A percentile compares a stretch with the other conserved stretches of the same genome.
These are phyloP conservation scores for Apiospora kogelbergensis DNA, from an alignment of 2,329 filamentous ascomycete species.

Conservation along the genomic window DNA sequence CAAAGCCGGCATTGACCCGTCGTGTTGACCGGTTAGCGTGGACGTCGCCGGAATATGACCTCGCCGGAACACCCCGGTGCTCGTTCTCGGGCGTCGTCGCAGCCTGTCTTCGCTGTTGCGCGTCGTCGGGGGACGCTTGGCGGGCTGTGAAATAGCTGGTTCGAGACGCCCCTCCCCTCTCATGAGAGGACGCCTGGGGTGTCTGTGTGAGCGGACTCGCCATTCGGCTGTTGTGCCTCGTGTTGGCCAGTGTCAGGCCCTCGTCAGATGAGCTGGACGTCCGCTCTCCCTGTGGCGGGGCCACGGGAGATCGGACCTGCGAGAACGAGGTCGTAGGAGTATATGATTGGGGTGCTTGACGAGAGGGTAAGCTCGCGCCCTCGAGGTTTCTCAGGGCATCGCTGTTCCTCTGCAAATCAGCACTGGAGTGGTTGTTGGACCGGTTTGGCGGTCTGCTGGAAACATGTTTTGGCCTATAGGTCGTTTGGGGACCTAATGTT, in stretches of 20 bases:
- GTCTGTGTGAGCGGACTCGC: conserved; percentile 8
- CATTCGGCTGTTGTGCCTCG: background rate
- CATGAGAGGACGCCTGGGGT: background rate
- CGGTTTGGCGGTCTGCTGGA: conserved; percentile 25
- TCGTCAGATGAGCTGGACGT: conserved; percentile 15
- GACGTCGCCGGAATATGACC: conserved; percentile 27
- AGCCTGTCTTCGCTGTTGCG: background rate
- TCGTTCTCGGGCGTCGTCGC: background rate
- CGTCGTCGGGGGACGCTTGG: background rate
- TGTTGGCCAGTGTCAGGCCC: conserved; percentile 8
- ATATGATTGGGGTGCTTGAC: conserved; percentile 24
- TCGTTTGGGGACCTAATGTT: conserved; percentile 10
- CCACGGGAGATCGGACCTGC: background rate
- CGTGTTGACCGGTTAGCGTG: conserved; percentile 25
- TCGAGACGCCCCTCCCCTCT: background rate
- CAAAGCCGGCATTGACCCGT: conserved; percentile 30
- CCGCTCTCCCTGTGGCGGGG: conserved; percentile 9
- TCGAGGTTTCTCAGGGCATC: conserved; percentile 16
- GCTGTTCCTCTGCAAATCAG: conserved; percentile 16
- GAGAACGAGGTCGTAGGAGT: conserved; percentile 27
- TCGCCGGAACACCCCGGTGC: conserved; percentile 17
- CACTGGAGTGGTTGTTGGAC: conserved; percentile 18
- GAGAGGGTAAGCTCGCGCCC: conserved; percentile 12
- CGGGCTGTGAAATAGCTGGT: background rate
- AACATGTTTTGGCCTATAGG: conserved; percentile 17